Conservation (phyloP, 371 early-diverging fungal genomes). For the Mucor saturninus region DNA sequence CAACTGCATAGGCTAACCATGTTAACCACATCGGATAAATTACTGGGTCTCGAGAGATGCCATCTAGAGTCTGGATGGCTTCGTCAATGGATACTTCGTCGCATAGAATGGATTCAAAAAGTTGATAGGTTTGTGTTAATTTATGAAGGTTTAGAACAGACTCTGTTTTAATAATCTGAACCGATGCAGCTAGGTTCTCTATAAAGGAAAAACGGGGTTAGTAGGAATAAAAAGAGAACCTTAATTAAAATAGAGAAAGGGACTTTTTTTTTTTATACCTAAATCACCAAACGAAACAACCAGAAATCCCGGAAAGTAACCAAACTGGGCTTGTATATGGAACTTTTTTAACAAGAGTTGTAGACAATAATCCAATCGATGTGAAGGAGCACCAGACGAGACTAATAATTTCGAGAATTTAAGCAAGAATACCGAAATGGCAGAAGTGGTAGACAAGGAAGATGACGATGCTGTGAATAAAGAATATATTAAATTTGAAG, state of each 20-base stretch:
- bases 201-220: constrained; percentile 2
- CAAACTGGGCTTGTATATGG: constrained; percentile 55
- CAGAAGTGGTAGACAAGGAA: neutral
- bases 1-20: constrained; percentile 57
- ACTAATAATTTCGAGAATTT: constrained; percentile 60
- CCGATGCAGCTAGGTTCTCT: constrained; percentile 47
- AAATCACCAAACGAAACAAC: constrained; percentile 67
- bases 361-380: constrained; percentile 71
- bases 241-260: neutral
- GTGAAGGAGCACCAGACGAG: constrained; percentile 74
- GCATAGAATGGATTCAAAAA: constrained; percentile 59
- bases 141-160: constrained; percentile 61
- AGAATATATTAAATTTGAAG: constrained; percentile 15
- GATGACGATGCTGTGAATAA: neutral
- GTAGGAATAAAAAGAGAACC: neutral
- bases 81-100: constrained; percentile 52
- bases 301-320: constrained; percentile 66
- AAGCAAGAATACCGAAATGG: constrained; percentile 23
- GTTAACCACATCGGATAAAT: constrained; percentile 56
- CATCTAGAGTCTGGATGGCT: constrained; percentile 57
- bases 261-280: constrained; percentile 15
- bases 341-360: constrained; percentile 52
- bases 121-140: constrained; percentile 55
- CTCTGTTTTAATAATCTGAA: constrained; percentile 61
- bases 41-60: constrained; percentile 42